Base-by-base conservation (phyloP, 805 yeast species). In the Hanseniaspora meyeri region DNA sequence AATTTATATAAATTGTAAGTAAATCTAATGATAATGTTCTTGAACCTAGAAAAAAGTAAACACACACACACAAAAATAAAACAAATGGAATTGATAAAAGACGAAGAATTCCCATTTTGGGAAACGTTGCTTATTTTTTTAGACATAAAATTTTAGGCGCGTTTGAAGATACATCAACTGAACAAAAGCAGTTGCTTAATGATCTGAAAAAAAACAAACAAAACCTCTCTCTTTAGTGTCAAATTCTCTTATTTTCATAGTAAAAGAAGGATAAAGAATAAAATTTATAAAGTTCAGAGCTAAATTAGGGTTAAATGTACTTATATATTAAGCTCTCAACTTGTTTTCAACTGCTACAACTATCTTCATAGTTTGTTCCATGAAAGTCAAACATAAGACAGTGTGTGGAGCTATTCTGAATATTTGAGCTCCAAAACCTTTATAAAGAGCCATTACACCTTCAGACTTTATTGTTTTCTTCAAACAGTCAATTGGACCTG, bases 381-480 rank as follows among this genome's bases (percentile, higher is more conserved):
- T 88, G 66, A 93, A 88, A 62, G 89, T 88, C 68, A 93, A 77
- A 31, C 95, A 85, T 64, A 87, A 72, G 53, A 93, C 82, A 1
- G 97, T 90, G 67, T 93, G 98, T 14, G 98, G 98, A 0, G 93
- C 96, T 58, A 91, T 83, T 71, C 98, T 80, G 68, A 89, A 74
- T 55, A 91, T 72, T 65, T 93, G 97, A 1, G 98, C 97, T 68
- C 83, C 83, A 67, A 93, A 91, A 12, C 98, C 98, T 72, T 93
- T 93, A 70, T 91, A 93, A 43, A 93, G 75, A 1, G 97, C 97
- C 43, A 75, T 64, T 5, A 82, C 67, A n/a, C 98, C 98, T 71
- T 93, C 98, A 24, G 80, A 73, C 58, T 72, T 76, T 32, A 90
- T 78, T 0, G 97, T 90, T 70, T 93, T 91, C 56, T 80, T 64